These are phyloP conservation scores for Phytophthora multivora DNA, from an alignment of 352 stramenopile species.

Conservation along the genomic window DNA sequence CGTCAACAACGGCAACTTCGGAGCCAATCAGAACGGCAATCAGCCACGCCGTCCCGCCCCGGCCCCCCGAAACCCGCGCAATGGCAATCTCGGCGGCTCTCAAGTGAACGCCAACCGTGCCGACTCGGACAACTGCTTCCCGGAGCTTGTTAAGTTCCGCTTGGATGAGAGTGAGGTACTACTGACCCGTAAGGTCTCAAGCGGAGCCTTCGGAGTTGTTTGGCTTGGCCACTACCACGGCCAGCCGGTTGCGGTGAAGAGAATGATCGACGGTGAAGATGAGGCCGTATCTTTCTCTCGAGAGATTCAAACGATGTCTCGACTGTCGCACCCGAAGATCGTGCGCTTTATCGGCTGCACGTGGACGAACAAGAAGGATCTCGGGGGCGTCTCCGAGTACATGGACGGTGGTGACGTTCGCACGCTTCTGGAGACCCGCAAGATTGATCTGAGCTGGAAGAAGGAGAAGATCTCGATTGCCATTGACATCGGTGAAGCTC, in stretches of 20 bases:
- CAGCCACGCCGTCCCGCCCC: conserved; percentile 13
- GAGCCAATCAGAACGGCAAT: conserved; percentile 12
- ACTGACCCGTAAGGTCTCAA: conserved; percentile 84
- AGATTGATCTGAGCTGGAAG: conserved; percentile 82
- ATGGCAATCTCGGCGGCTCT: conserved; percentile 16
- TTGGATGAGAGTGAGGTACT: conserved; percentile 86
- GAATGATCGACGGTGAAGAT: conserved; percentile 85
- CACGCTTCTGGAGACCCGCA: conserved; percentile 80
- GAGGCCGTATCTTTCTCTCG: conserved; percentile 76
- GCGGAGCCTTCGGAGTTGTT: conserved; percentile 80
- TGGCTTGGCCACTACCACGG: conserved; percentile 89
- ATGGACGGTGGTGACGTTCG: conserved; percentile 87
- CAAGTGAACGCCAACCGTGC: conserved; percentile 11
- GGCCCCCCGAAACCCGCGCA: conserved; percentile 12
- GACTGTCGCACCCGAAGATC: conserved; percentile 80
- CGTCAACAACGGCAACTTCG: conserved; percentile 40
- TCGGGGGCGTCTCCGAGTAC: conserved; percentile 84
- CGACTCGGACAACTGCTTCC: conserved; percentile 69
- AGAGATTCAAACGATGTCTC: conserved; percentile 87
- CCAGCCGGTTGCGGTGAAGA: conserved; percentile 85
- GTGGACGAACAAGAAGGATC: conserved; percentile 80
- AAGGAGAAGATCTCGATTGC: conserved; percentile 87
- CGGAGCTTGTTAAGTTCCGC: conserved; percentile 69
- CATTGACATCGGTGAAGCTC: conserved; percentile 79
- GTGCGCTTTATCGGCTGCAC: conserved; percentile 87